Conservation (phyloP, 179 eudicot species). For the Amaranthus tricolor region DNA sequence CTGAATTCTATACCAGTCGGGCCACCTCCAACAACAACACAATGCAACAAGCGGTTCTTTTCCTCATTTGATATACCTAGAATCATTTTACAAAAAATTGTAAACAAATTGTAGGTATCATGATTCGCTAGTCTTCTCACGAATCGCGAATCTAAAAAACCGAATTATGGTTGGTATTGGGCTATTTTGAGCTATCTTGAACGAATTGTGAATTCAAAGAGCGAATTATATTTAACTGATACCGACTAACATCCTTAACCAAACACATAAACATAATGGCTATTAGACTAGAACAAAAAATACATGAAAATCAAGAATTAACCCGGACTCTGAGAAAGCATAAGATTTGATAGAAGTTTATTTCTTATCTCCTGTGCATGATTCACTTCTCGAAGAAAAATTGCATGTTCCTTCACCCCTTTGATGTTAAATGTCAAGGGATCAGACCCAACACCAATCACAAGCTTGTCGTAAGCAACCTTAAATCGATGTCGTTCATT, state of each 20-base stretch:
- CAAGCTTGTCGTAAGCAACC: slow-evolving; percentile 85
- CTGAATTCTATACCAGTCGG: slow-evolving; percentile 95
- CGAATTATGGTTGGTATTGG: neutral
- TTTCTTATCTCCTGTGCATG: slow-evolving; percentile 83
- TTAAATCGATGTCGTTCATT: slow-evolving; percentile 55
- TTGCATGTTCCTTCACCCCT: slow-evolving; percentile 75
- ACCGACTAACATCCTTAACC: neutral
- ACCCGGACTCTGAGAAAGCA: slow-evolving; percentile 87
- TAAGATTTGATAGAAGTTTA: slow-evolving; percentile 71
- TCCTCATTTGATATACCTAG: slow-evolving; percentile 82
- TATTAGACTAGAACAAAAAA: neutral
- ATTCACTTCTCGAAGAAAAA: slow-evolving; percentile 72
- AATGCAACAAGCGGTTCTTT: slow-evolving; percentile 65
- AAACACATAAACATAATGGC: neutral
- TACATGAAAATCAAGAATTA: neutral
- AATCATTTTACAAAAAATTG: neutral
- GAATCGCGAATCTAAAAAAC: neutral
- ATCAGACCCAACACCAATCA: slow-evolving; percentile 75
- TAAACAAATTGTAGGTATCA: neutral
- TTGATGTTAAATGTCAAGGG: slow-evolving; percentile 80
- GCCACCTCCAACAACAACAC: slow-evolving; percentile 95
- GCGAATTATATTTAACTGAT: neutral
- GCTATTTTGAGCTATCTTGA: neutral
- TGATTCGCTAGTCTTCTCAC: neutral
- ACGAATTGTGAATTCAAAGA: neutral